Conservation (phyloP, 208 protist species). For the Trypanosoma platydactyli region DNA sequence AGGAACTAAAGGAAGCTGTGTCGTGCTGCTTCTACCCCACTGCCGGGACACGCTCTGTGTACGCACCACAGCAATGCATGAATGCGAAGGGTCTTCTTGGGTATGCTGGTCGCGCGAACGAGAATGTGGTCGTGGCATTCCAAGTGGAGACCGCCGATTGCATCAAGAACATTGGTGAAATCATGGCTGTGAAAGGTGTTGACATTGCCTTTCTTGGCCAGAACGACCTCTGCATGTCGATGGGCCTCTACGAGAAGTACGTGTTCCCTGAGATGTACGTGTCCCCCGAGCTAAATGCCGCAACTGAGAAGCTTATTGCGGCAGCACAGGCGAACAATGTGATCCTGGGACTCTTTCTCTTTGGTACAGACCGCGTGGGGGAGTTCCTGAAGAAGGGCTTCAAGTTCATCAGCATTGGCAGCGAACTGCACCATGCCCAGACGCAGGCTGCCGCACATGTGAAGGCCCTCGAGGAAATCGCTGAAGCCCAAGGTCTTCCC, state of each 20-base stretch:
- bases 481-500: constrained; percentile 48
- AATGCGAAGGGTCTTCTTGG: constrained; percentile 71
- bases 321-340: constrained; percentile 67
- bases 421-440: constrained; percentile 77
- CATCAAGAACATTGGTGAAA: constrained; percentile 82
- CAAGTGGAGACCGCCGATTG: constrained; percentile 78
- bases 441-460: constrained; percentile 65
- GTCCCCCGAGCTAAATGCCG: constrained; percentile 63
- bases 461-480: constrained; percentile 57
- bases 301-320: constrained; percentile 67
- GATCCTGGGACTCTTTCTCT: constrained; percentile 77
- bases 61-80: constrained; percentile 82
- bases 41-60: constrained; percentile 70
- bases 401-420: constrained; percentile 82
- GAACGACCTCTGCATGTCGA: constrained; percentile 86
- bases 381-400: constrained; percentile 84
- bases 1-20: constrained; percentile 69
- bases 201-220: constrained; percentile 82
- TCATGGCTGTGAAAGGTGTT: constrained; percentile 77
- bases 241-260: constrained; percentile 83
- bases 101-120: constrained; percentile 75
- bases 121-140: constrained; percentile 78
- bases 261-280: constrained; percentile 85
- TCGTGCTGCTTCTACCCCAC: constrained; percentile 84
- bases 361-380: constrained; percentile 75